Evolutionary conservation across 192 early-diverging fungal genomes (phyloP).

Genomic region (Piromyces finnis): DNA sequence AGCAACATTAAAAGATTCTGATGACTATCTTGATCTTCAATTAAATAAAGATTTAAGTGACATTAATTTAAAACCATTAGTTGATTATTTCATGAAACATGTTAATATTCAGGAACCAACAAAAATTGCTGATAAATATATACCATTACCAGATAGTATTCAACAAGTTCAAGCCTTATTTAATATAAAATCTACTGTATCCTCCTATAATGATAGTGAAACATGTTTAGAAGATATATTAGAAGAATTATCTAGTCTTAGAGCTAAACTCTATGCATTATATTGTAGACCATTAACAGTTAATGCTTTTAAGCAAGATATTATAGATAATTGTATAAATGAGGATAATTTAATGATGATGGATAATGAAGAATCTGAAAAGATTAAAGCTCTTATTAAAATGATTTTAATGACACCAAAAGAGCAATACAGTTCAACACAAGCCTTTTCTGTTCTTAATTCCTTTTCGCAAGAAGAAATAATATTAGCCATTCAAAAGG

Average conservation of each 20-base stretch:
- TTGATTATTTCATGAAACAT: background rate
- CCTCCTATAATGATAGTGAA: background rate
- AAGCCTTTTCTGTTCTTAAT: background rate
- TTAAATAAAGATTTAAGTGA: background rate
- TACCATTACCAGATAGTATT: background rate
- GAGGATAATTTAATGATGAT: background rate
- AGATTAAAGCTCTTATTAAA: background rate
- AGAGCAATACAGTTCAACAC: background rate
- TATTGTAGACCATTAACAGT: background rate
- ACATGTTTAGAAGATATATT: background rate
- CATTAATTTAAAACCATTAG: background rate
- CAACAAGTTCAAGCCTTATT: background rate
- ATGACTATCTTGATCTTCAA: background rate
- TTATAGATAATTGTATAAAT: background rate
- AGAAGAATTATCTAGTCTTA: background rate
- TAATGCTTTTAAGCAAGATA: background rate
- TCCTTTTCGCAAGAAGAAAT: background rate
- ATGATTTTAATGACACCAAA: background rate
- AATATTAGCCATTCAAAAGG: background rate
- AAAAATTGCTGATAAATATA: background rate
- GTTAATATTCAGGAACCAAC: background rate
- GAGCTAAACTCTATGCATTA: background rate
- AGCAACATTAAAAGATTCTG: background rate
- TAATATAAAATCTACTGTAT: background rate
- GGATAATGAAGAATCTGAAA: background rate